These are phyloP conservation scores for Pulveroboletus sp. DNA, from an alignment of 768 basidiomycete genomes.

Conservation along the genomic window DNA sequence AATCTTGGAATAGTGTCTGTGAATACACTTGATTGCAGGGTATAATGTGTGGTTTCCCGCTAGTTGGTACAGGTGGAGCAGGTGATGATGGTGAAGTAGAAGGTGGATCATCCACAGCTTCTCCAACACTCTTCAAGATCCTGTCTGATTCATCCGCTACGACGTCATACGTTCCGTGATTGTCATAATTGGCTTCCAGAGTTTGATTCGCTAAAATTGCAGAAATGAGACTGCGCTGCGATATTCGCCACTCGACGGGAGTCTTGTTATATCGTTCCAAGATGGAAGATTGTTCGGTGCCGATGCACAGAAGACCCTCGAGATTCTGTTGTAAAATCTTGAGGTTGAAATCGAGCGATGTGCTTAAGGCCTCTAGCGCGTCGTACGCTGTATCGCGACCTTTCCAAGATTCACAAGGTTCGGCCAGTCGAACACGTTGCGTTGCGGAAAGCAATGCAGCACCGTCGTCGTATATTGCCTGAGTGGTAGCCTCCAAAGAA, in stretches of 20 bases:
- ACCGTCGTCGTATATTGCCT: slow-evolving; percentile 49
- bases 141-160: slow-evolving; percentile 9
- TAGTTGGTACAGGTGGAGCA: slow-evolving; percentile 9
- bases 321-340: slow-evolving; percentile 35
- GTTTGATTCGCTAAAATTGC: slow-evolving; percentile 23
- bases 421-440: slow-evolving; percentile 31
- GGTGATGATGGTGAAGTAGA: slow-evolving; percentile 1
- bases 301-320: slow-evolving; percentile 34
- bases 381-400: slow-evolving; percentile 24
- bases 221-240: slow-evolving; percentile 35
- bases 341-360: slow-evolving; percentile 33
- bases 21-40: neutral
- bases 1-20: slow-evolving; percentile 10
- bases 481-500: slow-evolving; percentile 43
- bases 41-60: slow-evolving; percentile 5
- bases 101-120: neutral
- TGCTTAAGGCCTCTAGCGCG: slow-evolving; percentile 25
- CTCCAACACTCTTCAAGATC: slow-evolving; percentile 7
- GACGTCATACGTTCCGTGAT: slow-evolving; percentile 3
- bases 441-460: slow-evolving; percentile 36
- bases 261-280: slow-evolving; percentile 36
- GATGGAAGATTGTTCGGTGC: slow-evolving; percentile 38
- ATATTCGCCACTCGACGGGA: slow-evolving; percentile 44
- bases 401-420: slow-evolving; percentile 22
- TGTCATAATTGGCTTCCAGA: slow-evolving; percentile 14